Evolutionary conservation across 176 grass and related monocot species (phyloP), one percentile per base, ranked within the genome.

Genomic region (Saccharum spontaneum): DNA sequence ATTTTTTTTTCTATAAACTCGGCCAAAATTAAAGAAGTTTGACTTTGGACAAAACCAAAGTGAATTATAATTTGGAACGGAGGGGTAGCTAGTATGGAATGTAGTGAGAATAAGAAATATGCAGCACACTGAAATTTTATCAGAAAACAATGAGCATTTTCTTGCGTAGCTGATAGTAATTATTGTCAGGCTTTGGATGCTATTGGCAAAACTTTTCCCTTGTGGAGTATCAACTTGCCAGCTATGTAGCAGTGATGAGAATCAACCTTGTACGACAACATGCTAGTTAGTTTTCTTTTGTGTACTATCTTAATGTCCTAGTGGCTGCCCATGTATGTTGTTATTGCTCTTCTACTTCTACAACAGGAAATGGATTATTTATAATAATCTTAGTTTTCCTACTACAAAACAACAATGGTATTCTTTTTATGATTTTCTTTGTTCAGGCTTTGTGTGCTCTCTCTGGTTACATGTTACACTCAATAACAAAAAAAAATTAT

Each of bases 31-130:
- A 11, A 61, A 61, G 22, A 61, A 61, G n/a, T 23, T 24, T 11
- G 7, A 61, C 57, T 24, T 24, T 24, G 57, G 22, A 11, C 3
- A 61, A 61, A 61, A 61, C 9, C 8, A 24, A 61, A 24, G 57
- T 61, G 55, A 59, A 59, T 59, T 9, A n/a, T 9, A 59, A 59
- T 59, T 59, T 59, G 20, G 22, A 59, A 23, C 8, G 3, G 52
- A n/a, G 8, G 7, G 17, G 60, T 41, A 60, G 38, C 16, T 69
- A 11, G 45, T 52, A 50, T 78, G 39, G 50, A 83, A 64, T 71
- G n/a, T 36, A 30, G 44, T 73, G 81, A 34, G 23, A 24, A 82
- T 15, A 69, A 72, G 8, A 76, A 52, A 68, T 85, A 54, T 23
- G 17, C 24, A 52, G 3, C n/a, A 50, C 28, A 52, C 45, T 28